Conservation (phyloP, 495 filamentous ascomycete genomes). For the Filosporella fistucella region DNA sequence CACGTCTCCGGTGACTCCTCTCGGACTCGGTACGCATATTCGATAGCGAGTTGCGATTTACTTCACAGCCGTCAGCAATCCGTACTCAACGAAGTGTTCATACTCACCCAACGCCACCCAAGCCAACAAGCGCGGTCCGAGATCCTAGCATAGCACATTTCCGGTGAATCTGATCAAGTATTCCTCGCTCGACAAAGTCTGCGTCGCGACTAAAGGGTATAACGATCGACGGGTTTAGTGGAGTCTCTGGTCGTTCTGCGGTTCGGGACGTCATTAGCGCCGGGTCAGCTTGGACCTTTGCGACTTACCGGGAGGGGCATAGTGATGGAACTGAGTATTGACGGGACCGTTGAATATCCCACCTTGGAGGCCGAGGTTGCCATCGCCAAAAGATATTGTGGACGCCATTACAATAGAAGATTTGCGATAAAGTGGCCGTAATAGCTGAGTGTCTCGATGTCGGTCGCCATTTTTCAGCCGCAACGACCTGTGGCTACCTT, state of each 20-base stretch:
- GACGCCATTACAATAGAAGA: conserved; percentile 13
- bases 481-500: conserved; percentile 5
- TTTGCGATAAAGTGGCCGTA: conserved; percentile 13
- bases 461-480: conserved; percentile 11
- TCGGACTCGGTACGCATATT: conserved; percentile 30
- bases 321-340: conserved; percentile 26
- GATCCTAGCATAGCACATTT: conserved; percentile 24
- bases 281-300: conserved; percentile 20
- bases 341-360: conserved; percentile 28
- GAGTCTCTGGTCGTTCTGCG: conserved; percentile 25
- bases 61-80: conserved; percentile 18
- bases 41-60: conserved; percentile 27
- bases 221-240: conserved; percentile 18
- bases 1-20: conserved; percentile 35
- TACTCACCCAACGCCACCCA: conserved; percentile 24
- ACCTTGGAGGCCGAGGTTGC: conserved; percentile 26
- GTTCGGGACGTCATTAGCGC: conserved; percentile 14
- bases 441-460: conserved; percentile 14
- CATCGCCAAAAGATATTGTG: conserved; percentile 25
- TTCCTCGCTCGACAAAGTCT: conserved; percentile 28
- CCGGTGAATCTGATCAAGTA: conserved; percentile 28
- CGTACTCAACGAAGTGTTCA: not conserved
- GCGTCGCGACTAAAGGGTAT: conserved; percentile 33
- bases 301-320: conserved; percentile 29
- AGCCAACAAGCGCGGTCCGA: conserved; percentile 23